Percentiles rank a stretch among this genome's conserved stretches.
These are phyloP conservation scores for Trypanosoma scelopori DNA, from an alignment of 208 protist genomes.

Conservation along the genomic window DNA sequence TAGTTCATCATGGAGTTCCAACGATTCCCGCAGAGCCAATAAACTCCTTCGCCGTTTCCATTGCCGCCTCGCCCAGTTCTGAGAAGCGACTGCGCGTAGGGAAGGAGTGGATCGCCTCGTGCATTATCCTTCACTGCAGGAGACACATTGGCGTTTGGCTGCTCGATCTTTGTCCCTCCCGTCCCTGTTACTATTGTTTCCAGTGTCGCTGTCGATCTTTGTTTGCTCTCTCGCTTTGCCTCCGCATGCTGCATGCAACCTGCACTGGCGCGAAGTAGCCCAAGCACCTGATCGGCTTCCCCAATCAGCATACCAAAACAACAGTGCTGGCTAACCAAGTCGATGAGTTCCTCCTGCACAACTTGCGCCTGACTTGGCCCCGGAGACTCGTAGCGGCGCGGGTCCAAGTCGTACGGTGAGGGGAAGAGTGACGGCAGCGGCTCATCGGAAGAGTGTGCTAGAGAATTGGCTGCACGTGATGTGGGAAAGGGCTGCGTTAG, in stretches of 20 bases:
- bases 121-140: neutral
- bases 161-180: conserved; percentile 1
- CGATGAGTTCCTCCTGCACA: conserved; percentile 78
- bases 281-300: conserved; percentile 76
- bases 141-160: neutral
- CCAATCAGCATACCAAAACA: conserved; percentile 64
- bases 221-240: neutral
- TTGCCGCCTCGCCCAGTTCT: neutral
- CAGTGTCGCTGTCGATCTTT: neutral
- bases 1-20: conserved; percentile 55
- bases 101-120: neutral
- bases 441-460: neutral
- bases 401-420: conserved; percentile 50
- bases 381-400: conserved; percentile 35
- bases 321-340: conserved; percentile 50
- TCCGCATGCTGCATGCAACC: conserved; percentile 5
- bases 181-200: neutral
- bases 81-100: conserved; percentile 3
- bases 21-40: conserved; percentile 58
- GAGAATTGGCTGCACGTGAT: neutral
- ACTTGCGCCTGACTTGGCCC: conserved; percentile 49
- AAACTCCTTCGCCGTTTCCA: conserved; percentile 11
- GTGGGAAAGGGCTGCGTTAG: neutral
- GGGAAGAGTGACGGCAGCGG: conserved; percentile 44
- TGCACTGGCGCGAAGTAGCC: conserved; percentile 35